phyloP scores from a whole-genome alignment of 2,329 filamentous ascomycete genomes.

The Colletotrichum brevisporum region DNA sequence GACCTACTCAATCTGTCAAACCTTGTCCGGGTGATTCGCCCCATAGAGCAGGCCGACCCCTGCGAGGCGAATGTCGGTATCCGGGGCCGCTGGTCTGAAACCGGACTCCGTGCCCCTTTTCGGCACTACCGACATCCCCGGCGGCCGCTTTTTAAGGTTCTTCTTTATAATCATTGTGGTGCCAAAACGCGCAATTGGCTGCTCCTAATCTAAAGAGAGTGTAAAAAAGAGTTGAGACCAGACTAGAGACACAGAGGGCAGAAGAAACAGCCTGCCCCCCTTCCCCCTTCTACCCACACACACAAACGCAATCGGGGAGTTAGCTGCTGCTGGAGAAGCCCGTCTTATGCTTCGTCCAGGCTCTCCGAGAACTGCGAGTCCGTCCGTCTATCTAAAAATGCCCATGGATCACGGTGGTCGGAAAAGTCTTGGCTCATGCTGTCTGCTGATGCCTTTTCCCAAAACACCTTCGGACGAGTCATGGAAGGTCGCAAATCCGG shows the following conservation, averaged over 20 bases:
- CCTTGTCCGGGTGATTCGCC: slow-evolving; percentile 28
- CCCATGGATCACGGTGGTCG: slow-evolving; percentile 15
- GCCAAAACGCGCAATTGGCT: slow-evolving; percentile 17
- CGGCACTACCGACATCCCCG: slow-evolving; percentile 30
- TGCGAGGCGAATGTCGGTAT: not conserved
- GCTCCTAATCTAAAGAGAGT: not conserved
- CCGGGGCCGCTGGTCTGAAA: slow-evolving; percentile 19
- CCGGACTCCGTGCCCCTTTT: slow-evolving; percentile 32
- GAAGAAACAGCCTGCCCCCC: slow-evolving; percentile 7
- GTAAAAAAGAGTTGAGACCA: not conserved
- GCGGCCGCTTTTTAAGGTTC: slow-evolving; percentile 34
- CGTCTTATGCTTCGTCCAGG: not conserved
- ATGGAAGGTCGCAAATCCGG: slow-evolving; percentile 14
- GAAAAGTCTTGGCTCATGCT: slow-evolving; percentile 32
- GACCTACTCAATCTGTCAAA: slow-evolving; percentile 26
- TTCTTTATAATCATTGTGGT: slow-evolving; percentile 4
- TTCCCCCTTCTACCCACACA: not conserved
- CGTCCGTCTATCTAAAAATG: too few species aligned
- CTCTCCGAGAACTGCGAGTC: not conserved
- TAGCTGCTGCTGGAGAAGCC: not conserved
- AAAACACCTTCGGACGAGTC: slow-evolving; percentile 15
- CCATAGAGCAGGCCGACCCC: slow-evolving; percentile 22
- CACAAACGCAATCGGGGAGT: not conserved
- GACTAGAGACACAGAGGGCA: not conserved
- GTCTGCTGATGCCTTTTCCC: slow-evolving; percentile 1